phyloP scores from a whole-genome alignment of 2,329 filamentous ascomycete genomes.

The Drechslerella stenobrocha region DNA sequence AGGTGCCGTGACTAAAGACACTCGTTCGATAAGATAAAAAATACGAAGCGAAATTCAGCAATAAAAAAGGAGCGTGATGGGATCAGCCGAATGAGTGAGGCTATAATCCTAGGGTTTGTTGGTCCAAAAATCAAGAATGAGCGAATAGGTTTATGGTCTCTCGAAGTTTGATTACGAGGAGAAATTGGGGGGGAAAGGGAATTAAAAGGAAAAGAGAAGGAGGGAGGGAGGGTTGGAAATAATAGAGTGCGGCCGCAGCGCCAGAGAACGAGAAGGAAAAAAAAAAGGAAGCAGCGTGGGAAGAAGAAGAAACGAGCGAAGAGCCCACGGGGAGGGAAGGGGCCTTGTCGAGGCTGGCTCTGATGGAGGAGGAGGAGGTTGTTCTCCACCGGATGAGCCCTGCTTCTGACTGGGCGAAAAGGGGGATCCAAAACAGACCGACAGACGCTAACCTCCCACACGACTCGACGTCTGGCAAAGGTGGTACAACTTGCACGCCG shows the following conservation, averaged over 20 bases:
- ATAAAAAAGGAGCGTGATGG: conserved; percentile 54
- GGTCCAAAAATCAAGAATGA: conserved; percentile 49
- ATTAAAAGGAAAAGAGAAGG: conserved; percentile 49
- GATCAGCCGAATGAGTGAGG: conserved; percentile 54
- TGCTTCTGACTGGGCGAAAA: conserved; percentile 43
- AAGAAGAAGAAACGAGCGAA: conserved; percentile 14
- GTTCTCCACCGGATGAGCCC: conserved; percentile 37
- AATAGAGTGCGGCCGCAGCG: conserved; percentile 32
- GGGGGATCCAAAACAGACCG: conserved; percentile 49
- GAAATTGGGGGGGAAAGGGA: conserved; percentile 49
- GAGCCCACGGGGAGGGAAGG: conserved; percentile 47
- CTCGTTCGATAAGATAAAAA: conserved; percentile 48
- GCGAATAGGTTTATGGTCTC: conserved; percentile 49
- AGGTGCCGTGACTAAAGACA: conserved; percentile 27
- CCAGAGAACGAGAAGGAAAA: conserved; percentile 17
- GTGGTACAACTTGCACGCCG: conserved; percentile 41
- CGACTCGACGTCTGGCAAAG: conserved; percentile 36
- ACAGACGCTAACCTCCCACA: conserved; percentile 46
- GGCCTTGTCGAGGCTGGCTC: conserved; percentile 46
- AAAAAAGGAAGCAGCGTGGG: conserved; percentile 24
- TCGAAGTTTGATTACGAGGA: conserved; percentile 50
- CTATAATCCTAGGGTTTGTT: conserved; percentile 50
- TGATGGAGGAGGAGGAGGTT: conserved; percentile 19
- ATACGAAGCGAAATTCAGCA: conserved; percentile 49
- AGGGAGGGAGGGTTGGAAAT: conserved; percentile 44